These are phyloP conservation scores for Aspergillus alliaceus DNA, from an alignment of 2,329 filamentous ascomycete genomes.

Conservation along the genomic window DNA sequence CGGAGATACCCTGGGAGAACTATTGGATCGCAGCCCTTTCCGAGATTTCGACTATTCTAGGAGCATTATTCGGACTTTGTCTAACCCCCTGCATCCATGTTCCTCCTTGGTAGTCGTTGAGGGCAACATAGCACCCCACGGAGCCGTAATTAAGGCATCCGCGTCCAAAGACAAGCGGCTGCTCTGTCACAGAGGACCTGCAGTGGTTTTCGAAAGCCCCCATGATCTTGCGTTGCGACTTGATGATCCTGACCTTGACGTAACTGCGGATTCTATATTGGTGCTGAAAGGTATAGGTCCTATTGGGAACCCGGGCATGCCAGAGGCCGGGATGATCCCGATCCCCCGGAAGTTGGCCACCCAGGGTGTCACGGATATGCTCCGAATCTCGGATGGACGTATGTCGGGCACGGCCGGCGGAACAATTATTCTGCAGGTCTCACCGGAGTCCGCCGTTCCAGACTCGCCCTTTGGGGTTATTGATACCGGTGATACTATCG, in stretches of 20 bases:
- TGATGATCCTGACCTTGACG: slow-evolving; percentile 46
- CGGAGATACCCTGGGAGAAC: slow-evolving; percentile 49
- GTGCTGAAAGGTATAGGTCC: slow-evolving; percentile 53
- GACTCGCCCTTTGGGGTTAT: slow-evolving; percentile 52
- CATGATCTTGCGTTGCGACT: slow-evolving; percentile 48
- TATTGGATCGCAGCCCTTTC: slow-evolving; percentile 46
- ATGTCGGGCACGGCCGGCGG: slow-evolving; percentile 59
- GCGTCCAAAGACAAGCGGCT: slow-evolving; percentile 50
- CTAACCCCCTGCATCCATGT: slow-evolving; percentile 45
- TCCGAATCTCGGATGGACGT: slow-evolving; percentile 54
- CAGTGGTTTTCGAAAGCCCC: slow-evolving; percentile 51
- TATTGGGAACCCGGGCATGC: slow-evolving; percentile 55
- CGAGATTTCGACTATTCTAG: slow-evolving; percentile 42
- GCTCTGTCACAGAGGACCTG: slow-evolving; percentile 46
- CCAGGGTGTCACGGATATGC: slow-evolving; percentile 53
- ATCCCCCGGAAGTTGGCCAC: slow-evolving; percentile 51
- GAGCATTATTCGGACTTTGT: slow-evolving; percentile 46
- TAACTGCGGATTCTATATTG: slow-evolving; percentile 47
- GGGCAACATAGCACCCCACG: slow-evolving; percentile 51
- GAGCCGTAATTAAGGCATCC: slow-evolving; percentile 52
- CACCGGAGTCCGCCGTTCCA: slow-evolving; percentile 51
- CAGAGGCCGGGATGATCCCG: slow-evolving; percentile 53
- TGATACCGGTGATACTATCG: slow-evolving; percentile 49
- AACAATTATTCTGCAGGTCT: slow-evolving; percentile 55
- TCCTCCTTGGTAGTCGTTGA: slow-evolving; percentile 48